Percentiles rank a stretch among this genome's conserved stretches.
phyloP scores from a whole-genome alignment of 1,284 basidiomycete species.

The Rhizoctonia solani region DNA sequence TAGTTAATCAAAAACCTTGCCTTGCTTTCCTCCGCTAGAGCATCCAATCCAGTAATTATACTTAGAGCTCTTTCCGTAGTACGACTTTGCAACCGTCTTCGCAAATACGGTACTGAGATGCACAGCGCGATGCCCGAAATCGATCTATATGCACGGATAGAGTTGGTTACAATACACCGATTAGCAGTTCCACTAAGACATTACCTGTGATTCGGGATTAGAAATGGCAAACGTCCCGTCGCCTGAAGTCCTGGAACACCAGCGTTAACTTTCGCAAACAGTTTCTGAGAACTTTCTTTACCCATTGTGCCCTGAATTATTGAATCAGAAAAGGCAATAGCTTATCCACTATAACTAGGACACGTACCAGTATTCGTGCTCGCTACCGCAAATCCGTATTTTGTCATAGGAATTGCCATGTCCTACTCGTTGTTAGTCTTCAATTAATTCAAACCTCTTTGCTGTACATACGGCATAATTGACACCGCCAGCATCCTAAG shows the following conservation, averaged over 20 bases:
- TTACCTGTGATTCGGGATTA: slow-evolving; percentile 30
- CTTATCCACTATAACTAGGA: background rate
- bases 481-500: slow-evolving; percentile 23
- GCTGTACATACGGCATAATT: slow-evolving; percentile 28
- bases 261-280: background rate
- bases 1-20: background rate
- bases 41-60: slow-evolving; percentile 33
- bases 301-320: slow-evolving; percentile 17
- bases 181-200: background rate
- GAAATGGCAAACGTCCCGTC: slow-evolving; percentile 25
- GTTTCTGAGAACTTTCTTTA: background rate
- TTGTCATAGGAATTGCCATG: slow-evolving; percentile 24
- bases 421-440: background rate
- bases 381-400: slow-evolving; percentile 28
- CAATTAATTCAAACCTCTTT: background rate
- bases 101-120: slow-evolving; percentile 19
- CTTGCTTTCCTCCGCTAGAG: slow-evolving; percentile 31
- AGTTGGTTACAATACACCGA: background rate
- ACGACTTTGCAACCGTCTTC: slow-evolving; percentile 2
- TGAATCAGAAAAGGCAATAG: background rate
- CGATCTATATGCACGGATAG: slow-evolving; percentile 2
- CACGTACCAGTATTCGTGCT: slow-evolving; percentile 24
- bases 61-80: background rate
- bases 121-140: slow-evolving; percentile 27
- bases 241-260: background rate